These are phyloP conservation scores for Boletus subcaerulescens DNA, from an alignment of 768 basidiomycete genomes.

Conservation along the genomic window DNA sequence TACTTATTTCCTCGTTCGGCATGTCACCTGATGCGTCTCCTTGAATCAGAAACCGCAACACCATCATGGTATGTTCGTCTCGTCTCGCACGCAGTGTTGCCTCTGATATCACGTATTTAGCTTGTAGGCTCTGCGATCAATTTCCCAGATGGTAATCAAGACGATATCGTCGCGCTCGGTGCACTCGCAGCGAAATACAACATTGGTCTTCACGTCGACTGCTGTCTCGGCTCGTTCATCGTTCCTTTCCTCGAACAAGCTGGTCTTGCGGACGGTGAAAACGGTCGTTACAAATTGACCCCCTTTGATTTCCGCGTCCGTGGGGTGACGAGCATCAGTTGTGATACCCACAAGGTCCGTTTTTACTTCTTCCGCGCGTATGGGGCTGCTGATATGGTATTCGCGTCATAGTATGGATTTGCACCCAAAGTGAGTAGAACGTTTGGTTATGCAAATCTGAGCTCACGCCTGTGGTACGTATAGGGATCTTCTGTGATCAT, in stretches of 20 bases:
- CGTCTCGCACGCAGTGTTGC: neutral
- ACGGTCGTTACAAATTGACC: slow-evolving; percentile 50
- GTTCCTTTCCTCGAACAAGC: slow-evolving; percentile 86
- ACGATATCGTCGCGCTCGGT: slow-evolving; percentile 79
- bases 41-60: slow-evolving; percentile 69
- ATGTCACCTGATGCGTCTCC: slow-evolving; percentile 1
- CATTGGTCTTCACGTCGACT: slow-evolving; percentile 90
- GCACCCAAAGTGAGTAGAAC: slow-evolving; percentile 70
- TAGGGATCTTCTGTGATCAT: slow-evolving; percentile 93
- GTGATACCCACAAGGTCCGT: slow-evolving; percentile 89
- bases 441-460: neutral
- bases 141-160: slow-evolving; percentile 84
- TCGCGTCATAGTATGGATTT: slow-evolving; percentile 72
- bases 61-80: slow-evolving; percentile 63
- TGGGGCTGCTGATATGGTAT: neutral
- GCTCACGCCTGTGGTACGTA: neutral
- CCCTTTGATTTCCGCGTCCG: slow-evolving; percentile 89
- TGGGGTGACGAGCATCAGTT: slow-evolving; percentile 93
- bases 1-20: slow-evolving; percentile 3
- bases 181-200: slow-evolving; percentile 70
- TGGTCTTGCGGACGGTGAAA: slow-evolving; percentile 60
- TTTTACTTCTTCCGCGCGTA: neutral
- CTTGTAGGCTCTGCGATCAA: slow-evolving; percentile 84
- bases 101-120: slow-evolving; percentile 34
- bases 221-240: slow-evolving; percentile 92